phyloP scores from a whole-genome alignment of 345 rosid genomes.

The Murraya paniculata region DNA sequence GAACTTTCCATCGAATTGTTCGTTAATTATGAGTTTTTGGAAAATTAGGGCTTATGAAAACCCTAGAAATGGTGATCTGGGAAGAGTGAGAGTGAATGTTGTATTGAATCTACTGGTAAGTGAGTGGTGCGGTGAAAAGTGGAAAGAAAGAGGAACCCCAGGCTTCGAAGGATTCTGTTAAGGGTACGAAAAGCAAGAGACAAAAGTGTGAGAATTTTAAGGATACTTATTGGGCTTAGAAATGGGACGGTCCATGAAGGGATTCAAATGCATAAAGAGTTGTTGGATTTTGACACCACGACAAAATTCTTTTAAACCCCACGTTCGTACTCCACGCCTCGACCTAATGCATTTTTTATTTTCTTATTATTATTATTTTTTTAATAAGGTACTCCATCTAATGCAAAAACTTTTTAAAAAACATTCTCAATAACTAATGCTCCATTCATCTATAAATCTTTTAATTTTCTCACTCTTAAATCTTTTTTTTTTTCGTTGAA shows the following conservation, averaged over 20 bases:
- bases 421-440: no score
- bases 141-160: not conserved
- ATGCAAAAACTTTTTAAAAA: no score
- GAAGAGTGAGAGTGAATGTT: not conserved
- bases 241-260: not conserved
- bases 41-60: not conserved
- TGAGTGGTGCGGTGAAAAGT: not conserved
- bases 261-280: no score
- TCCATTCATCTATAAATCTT: no score
- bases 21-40: not conserved
- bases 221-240: not conserved
- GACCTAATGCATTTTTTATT: no score
- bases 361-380: no score
- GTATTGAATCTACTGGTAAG: not conserved
- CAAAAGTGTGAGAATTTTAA: not conserved
- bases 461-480: no score
- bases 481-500: no score
- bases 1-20: not conserved
- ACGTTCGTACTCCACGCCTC: no score
- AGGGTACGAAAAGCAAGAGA: not conserved
- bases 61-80: conserved; percentile 2
- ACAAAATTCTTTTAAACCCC: no score
- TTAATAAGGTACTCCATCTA: no score
- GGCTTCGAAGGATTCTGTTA: not conserved
- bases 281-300: no score